Evolutionary conservation across 495 filamentous ascomycete genomes (phyloP).

Genomic region (Xylaria cubensis): DNA sequence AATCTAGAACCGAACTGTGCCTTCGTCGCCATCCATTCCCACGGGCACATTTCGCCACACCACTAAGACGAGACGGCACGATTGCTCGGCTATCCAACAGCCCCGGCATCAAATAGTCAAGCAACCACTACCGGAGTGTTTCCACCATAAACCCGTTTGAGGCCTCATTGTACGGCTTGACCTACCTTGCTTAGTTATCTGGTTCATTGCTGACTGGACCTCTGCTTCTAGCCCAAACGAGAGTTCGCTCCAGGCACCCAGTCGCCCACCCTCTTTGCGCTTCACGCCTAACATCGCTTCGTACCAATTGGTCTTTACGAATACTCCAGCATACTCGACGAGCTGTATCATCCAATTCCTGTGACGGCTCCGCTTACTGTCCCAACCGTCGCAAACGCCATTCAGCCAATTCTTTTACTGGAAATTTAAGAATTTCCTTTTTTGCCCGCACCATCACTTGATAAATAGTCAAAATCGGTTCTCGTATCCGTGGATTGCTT

Average conservation of each 20-base stretch:
- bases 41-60: background rate
- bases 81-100: background rate
- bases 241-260: background rate
- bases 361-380: background rate
- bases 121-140: background rate
- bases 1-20: constrained; percentile 1
- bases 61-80: background rate
- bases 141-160: background rate
- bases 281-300: background rate
- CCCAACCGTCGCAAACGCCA: background rate
- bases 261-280: background rate
- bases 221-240: constrained; percentile 1
- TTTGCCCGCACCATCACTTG: background rate
- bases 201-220: background rate
- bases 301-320: background rate
- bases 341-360: background rate
- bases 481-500: constrained; percentile 18
- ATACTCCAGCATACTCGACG: background rate
- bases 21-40: background rate
- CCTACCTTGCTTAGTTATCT: background rate
- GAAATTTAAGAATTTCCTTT: background rate
- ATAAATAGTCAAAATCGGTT: background rate
- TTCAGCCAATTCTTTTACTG: background rate
- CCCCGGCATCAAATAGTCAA: background rate
- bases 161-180: constrained; percentile 10